phyloP scores from a whole-genome alignment of 1,284 basidiomycete genomes.

The Ceraceosorus guamensis region DNA sequence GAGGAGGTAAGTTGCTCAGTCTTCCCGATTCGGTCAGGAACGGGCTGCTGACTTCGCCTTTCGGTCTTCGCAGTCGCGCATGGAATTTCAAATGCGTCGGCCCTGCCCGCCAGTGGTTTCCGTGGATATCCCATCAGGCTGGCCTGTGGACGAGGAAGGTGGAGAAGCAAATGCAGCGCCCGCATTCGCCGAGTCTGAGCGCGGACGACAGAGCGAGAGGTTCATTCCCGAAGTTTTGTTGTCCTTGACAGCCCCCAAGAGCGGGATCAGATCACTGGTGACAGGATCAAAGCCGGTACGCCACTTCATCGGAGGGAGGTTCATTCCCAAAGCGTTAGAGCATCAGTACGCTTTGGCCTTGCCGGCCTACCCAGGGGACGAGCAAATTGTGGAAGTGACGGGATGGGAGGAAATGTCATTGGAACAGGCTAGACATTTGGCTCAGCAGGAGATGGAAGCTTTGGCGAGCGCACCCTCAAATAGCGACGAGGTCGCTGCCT shows the following conservation, averaged over 20 bases:
- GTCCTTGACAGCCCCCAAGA: conserved; percentile 88
- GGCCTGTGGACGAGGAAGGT: conserved; percentile 76
- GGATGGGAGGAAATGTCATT: conserved; percentile 10
- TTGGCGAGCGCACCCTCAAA: no score
- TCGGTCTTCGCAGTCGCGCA: conserved; percentile 11
- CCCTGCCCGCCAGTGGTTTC: conserved; percentile 38
- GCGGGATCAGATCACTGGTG: conserved; percentile 65
- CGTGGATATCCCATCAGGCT: conserved; percentile 92
- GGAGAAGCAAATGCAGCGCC: conserved; percentile 1
- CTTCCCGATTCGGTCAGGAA: not conserved
- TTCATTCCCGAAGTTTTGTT: conserved; percentile 73
- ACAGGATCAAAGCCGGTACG: conserved; percentile 54
- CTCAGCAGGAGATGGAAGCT: no score
- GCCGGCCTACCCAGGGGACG: conserved; percentile 29
- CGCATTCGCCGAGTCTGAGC: not conserved
- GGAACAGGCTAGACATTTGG: conserved; percentile 1
- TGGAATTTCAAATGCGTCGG: conserved; percentile 29
- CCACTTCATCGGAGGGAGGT: conserved; percentile 88
- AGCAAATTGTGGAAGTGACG: conserved; percentile 45
- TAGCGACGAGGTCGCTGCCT: no score
- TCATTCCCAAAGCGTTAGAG: conserved; percentile 58
- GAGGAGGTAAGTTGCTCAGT: conserved; percentile 15
- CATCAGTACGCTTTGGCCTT: conserved; percentile 27
- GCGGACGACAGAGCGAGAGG: conserved; percentile 42
- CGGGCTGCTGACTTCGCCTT: not conserved